Conservation (phyloP, 2,329 filamentous ascomycete species). For the Mollisia scopiformis region DNA sequence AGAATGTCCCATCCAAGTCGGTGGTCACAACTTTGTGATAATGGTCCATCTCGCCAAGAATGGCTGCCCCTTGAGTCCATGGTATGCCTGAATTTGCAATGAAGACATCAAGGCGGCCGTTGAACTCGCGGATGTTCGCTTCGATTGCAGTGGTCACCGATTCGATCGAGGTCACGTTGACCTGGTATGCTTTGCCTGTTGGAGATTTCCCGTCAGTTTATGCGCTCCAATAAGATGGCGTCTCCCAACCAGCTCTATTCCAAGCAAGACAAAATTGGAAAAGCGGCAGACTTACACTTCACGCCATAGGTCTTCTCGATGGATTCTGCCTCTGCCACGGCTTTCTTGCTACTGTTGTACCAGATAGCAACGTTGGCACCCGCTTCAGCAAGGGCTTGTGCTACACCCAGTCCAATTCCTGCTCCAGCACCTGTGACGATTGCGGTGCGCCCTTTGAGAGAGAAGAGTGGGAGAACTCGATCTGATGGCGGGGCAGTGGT, state of each 20-base stretch:
- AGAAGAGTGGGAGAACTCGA: conserved; percentile 64
- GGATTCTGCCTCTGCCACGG: conserved; percentile 61
- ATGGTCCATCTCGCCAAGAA: conserved; percentile 65
- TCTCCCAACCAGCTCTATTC: neutral
- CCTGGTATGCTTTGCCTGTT: conserved; percentile 63
- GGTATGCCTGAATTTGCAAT: conserved; percentile 78
- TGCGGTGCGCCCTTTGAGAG: conserved; percentile 57
- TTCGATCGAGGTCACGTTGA: conserved; percentile 59
- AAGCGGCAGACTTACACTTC: conserved; percentile 53
- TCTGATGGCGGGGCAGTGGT: conserved; percentile 48
- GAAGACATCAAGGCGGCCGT: conserved; percentile 76
- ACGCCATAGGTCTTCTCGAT: conserved; percentile 70
- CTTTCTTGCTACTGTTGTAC: conserved; percentile 68
- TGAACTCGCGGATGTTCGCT: conserved; percentile 62
- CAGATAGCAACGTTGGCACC: conserved; percentile 53
- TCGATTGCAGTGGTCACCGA: conserved; percentile 44
- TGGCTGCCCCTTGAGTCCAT: conserved; percentile 70
- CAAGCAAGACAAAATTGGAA: neutral
- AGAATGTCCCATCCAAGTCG: conserved; percentile 78
- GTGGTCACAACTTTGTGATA: conserved; percentile 71
- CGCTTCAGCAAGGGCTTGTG: conserved; percentile 45
- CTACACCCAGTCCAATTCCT: conserved; percentile 50
- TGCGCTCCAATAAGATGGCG: conserved; percentile 8
- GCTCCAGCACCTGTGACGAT: conserved; percentile 50
- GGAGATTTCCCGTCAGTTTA: conserved; percentile 8